phyloP scores from a whole-genome alignment of 176 grass and related monocot species.

The Aechmea fasciata region DNA sequence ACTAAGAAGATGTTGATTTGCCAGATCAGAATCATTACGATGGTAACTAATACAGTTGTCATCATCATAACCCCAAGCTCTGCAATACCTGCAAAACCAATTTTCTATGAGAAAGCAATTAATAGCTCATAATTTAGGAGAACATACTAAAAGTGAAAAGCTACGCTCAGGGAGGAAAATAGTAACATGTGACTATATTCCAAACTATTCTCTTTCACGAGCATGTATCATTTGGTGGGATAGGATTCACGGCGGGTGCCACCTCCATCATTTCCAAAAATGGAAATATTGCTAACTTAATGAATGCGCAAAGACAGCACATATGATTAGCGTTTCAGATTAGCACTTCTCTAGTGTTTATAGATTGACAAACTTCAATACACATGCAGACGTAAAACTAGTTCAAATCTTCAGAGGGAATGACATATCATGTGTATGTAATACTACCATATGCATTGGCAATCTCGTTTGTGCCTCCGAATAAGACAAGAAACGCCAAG shows the following conservation, averaged over 20 bases:
- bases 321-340: no score
- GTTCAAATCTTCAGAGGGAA: neutral
- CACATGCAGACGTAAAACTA: neutral
- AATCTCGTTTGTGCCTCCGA: conserved; percentile 62
- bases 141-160: no score
- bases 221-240: no score
- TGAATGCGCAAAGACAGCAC: no score
- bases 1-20: conserved; percentile 55
- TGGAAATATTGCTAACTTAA: no score
- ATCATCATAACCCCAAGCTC: conserved; percentile 97
- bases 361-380: no score
- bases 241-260: no score
- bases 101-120: neutral
- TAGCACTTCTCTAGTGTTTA: no score
- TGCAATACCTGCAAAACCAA: conserved; percentile 56
- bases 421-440: conserved; percentile 1
- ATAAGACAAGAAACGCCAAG: conserved; percentile 56
- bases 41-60: conserved; percentile 70
- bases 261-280: no score
- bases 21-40: conserved; percentile 99
- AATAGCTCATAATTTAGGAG: neutral
- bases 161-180: conserved; percentile 4
- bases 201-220: no score
- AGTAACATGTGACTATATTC: no score
- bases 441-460: conserved; percentile 91